Base-by-base conservation (phyloP, 2,329 filamentous ascomycete species). In the Cordyceps tenuipes region DNA sequence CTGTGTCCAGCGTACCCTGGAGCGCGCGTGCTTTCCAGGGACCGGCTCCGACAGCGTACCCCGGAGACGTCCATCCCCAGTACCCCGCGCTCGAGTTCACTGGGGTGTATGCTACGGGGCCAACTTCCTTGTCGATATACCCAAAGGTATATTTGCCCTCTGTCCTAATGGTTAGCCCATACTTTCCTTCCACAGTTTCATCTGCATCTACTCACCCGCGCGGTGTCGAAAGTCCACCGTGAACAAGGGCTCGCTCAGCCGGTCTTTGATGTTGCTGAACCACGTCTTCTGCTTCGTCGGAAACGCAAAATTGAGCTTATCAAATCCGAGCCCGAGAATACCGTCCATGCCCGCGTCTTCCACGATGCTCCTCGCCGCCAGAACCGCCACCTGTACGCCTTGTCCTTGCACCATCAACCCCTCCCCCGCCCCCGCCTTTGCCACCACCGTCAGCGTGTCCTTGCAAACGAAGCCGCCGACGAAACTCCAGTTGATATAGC, bases 111-210 rank as follows among this genome's bases (percentile, higher is more conserved):
- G 78, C 72, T 66, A 92, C 78, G 6, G 78, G 66, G 41, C 88
- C 88, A 2, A 71, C 84, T 59, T 73, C 74, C 2, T 68, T 68
- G 69, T 91, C 86, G 66, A 92, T 85, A 65, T 72, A 79, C 62
- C 89, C 89, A 67, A 92, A 92, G 68, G 90, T 85, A 73, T 90
- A 92, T 39, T 81, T 79, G 51, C 88, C 88, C 3, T 77, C 76
- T 49, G 76, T 76, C 23, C 44, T 62, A 79, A n/a, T 1, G 5
- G 26, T 51, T 21, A 59, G 48, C 47, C 21, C 6, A 3, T 39
- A 17, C 15, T 23, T 5, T 17, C 15, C 7, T n/a, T 17, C 2
- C 10, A 31, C 15, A n/a, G 17, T 8, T 17, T 2, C 15, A 21
- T 21, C 4, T 36, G 10, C 31, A 7, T 21, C 4, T 7, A 63